Evolutionary conservation across 768 basidiomycete genomes (phyloP).

Genomic region (Gautieria morchelliformis): DNA sequence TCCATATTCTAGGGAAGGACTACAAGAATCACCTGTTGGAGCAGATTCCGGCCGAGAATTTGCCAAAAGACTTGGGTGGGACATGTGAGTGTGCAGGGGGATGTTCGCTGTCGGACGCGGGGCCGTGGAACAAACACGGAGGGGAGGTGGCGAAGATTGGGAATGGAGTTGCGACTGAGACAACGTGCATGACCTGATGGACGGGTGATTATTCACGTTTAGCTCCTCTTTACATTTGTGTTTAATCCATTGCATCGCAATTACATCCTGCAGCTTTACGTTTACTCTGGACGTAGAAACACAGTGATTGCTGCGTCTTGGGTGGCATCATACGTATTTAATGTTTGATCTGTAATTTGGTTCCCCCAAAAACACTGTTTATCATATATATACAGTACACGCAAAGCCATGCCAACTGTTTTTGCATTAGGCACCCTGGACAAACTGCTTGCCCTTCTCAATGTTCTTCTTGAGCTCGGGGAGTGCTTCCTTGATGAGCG

Average conservation of each 20-base stretch:
- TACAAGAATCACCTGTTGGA: constrained; percentile 69
- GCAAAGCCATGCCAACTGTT: too few relatives aligned
- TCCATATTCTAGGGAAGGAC: constrained; percentile 71
- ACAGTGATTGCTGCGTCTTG: too few relatives aligned
- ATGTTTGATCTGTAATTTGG: too few relatives aligned
- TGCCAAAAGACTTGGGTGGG: constrained; percentile 84
- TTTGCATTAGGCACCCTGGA: constrained; percentile 14
- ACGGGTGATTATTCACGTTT: too few relatives aligned
- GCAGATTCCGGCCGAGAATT: constrained; percentile 76
- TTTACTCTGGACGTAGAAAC: too few relatives aligned
- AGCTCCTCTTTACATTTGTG: too few relatives aligned
- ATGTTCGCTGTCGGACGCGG: constrained; percentile 82
- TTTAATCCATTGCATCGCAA: too few relatives aligned
- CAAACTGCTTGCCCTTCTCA: constrained; percentile 84
- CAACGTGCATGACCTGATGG: too few relatives aligned
- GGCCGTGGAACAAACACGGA: constrained; percentile 65
- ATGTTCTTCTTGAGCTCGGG: constrained; percentile 97
- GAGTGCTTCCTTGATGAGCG: constrained; percentile 76
- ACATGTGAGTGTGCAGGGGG: constrained; percentile 66
- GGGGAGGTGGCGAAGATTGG: background rate
- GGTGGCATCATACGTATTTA: too few relatives aligned
- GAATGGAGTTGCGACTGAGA: background rate
- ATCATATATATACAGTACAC: too few relatives aligned
- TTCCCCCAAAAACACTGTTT: too few relatives aligned
- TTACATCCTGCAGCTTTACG: too few relatives aligned